A percentile compares a stretch with the other conserved stretches of the same genome.
Conservation (phyloP, 441 rosid species). For the Pelargonium myrrhifolium region DNA sequence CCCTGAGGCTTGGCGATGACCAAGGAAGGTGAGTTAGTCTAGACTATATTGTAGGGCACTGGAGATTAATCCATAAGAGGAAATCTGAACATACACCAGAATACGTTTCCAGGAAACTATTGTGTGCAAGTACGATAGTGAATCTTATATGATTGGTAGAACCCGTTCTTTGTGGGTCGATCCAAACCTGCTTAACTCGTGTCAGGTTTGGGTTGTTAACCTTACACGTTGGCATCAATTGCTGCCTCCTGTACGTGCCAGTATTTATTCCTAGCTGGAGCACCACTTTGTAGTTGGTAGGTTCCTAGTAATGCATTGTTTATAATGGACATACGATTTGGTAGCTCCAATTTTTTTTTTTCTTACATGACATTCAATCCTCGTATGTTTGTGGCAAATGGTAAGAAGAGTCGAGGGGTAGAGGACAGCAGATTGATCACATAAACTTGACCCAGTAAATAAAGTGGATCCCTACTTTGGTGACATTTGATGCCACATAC, state of each 20-base stretch:
- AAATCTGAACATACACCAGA: not conserved
- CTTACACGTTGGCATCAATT: too few species aligned
- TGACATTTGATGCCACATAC: not conserved
- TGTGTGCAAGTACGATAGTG: not conserved
- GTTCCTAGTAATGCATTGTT: too few species aligned
- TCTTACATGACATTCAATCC: too few species aligned
- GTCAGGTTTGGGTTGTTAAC: too few species aligned
- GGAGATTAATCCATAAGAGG: not conserved
- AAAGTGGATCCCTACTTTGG: not conserved
- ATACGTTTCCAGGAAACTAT: not conserved
- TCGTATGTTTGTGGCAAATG: not conserved
- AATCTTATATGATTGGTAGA: not conserved
- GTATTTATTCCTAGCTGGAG: too few species aligned
- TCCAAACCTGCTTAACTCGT: too few species aligned
- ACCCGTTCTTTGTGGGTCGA: too few species aligned
- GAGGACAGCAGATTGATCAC: not conserved
- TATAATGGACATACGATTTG: too few species aligned
- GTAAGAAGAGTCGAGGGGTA: not conserved
- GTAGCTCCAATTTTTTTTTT: too few species aligned
- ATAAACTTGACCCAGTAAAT: not conserved
- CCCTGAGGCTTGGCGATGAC: slow-evolving; percentile 93
- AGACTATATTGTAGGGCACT: not conserved
- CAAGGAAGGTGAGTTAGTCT: slow-evolving; percentile 59
- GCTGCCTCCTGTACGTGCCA: too few species aligned
- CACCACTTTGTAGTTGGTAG: too few species aligned